Conservation (phyloP, 2,329 filamentous ascomycete genomes). For the Triangularia verruculosa region DNA sequence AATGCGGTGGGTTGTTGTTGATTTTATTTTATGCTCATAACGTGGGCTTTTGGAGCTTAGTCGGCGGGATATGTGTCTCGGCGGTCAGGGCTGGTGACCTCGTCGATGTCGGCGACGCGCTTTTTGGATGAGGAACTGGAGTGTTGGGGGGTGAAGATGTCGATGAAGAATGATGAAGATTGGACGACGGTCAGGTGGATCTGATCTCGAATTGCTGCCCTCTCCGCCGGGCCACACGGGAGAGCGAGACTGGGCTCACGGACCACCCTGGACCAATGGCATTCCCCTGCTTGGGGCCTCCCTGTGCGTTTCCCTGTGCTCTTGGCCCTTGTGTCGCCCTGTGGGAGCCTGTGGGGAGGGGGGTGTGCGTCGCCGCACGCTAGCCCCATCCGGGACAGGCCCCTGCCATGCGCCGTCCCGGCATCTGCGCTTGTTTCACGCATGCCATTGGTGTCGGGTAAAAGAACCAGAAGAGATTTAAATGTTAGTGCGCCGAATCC, state of each 20-base stretch:
- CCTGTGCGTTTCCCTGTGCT: background rate
- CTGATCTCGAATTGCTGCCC: constrained; percentile 28
- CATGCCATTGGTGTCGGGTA: constrained; percentile 9
- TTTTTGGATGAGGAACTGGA: constrained; percentile 8
- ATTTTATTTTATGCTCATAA: background rate
- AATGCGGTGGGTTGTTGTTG: background rate
- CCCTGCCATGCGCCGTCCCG: background rate
- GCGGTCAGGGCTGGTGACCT: background rate
- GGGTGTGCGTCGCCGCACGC: background rate
- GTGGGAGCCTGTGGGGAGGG: background rate
- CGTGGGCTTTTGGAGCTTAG: background rate
- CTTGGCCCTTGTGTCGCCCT: background rate
- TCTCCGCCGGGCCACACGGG: constrained; percentile 2
- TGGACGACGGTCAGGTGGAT: constrained; percentile 21
- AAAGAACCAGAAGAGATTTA: constrained; percentile 15
- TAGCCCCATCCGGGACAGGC: background rate
- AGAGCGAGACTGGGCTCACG: background rate
- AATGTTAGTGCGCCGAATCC: constrained; percentile 19
- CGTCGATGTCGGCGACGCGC: constrained; percentile 10
- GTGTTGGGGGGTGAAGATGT: constrained; percentile 1
- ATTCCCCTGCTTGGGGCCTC: too few relatives aligned
- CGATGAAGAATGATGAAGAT: constrained; percentile 23
- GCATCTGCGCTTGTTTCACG: constrained; percentile 9
- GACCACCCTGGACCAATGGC: too few relatives aligned
- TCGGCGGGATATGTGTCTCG: background rate